Base-by-base conservation (phyloP, 2,329 filamentous ascomycete species). In the Fusarium equiseti region DNA sequence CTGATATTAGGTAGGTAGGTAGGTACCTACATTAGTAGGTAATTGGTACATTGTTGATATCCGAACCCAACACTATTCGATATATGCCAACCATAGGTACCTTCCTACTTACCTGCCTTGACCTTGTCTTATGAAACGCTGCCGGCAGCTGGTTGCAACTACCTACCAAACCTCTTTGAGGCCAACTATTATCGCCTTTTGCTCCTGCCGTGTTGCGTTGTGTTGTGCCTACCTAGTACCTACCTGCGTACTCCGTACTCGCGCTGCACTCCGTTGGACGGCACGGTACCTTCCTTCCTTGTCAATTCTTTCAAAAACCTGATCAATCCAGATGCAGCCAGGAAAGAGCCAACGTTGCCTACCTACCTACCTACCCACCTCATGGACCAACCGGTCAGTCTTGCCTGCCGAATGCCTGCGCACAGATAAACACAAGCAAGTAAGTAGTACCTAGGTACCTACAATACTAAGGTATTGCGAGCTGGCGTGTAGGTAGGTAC, bases 81-180 rank as follows among this genome's bases (percentile, higher is more conserved):
- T 49, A 57, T 63, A 26, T 43, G 53, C 24, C 31, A 59, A 26
- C 24, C 38, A 16, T 53, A 26, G 26, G 26, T 68, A 56, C 54
- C 35, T 50, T 51, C 71, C 69, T 40, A 50, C 45, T 56, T 66
- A 42, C 60, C 51, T 66, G 52, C 54, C 35, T 53, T 35, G 20
- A 22, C 24, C 54, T 55, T 54, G 24, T 35, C 42, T 63, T 24
- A 54, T 48, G 50, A 52, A 54, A 64, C 58, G 60, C 43, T 70
- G 57, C 68, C 68, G 65, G 60, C 64, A 56, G 68, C 56, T 44
- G 24, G 40, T 46, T 62, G 52, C 48, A 57, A 65, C 59, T 68
- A 48, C 38, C 59, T 68, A 48, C 38, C 38, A 51, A 49, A 43
- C 35, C 8, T 38, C 49, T 62, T 69, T 72, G 68, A 71, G 68